Percentiles rank a stretch among this genome's conserved stretches.
Evolutionary conservation across 331 rosid genomes (phyloP).

Genomic region (Quercus phellos): DNA sequence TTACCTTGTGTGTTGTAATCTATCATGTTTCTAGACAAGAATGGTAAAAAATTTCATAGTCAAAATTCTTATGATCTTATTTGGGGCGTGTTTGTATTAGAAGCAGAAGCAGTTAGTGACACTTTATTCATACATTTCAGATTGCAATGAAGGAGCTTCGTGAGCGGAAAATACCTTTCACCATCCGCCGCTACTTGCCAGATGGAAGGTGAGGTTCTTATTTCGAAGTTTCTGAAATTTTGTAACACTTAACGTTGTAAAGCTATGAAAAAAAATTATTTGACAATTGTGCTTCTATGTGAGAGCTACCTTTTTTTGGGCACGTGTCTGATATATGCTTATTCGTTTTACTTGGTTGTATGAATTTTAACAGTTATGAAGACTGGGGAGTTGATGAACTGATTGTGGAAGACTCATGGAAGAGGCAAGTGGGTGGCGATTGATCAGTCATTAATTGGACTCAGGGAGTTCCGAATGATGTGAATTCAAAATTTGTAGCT

Average conservation of each 20-base stretch:
- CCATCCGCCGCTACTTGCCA: constrained; percentile 92
- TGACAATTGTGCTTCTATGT: neutral
- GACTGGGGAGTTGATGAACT: constrained; percentile 98
- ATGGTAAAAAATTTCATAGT: no score
- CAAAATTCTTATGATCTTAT: no score
- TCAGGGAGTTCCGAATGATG: neutral
- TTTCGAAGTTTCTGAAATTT: neutral
- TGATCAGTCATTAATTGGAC: constrained; percentile 24
- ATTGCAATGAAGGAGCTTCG: constrained; percentile 98
- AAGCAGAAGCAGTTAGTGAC: neutral
- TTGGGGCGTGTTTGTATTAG: neutral
- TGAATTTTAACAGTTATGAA: constrained; percentile 55
- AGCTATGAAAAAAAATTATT: neutral
- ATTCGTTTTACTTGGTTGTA: neutral
- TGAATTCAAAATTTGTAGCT: neutral
- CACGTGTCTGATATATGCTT: neutral
- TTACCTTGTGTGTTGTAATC: neutral
- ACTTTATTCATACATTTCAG: constrained; percentile 26
- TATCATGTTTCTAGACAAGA: no score
- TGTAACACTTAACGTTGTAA: neutral
- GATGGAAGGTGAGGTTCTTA: constrained; percentile 73
- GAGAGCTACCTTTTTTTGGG: neutral
- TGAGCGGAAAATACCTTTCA: constrained; percentile 87
- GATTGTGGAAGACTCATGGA: constrained; percentile 97
- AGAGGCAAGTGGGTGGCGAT: constrained; percentile 97